These are phyloP conservation scores for Dryas drummondii DNA, from an alignment of 306 rosid species.

Conservation along the genomic window DNA sequence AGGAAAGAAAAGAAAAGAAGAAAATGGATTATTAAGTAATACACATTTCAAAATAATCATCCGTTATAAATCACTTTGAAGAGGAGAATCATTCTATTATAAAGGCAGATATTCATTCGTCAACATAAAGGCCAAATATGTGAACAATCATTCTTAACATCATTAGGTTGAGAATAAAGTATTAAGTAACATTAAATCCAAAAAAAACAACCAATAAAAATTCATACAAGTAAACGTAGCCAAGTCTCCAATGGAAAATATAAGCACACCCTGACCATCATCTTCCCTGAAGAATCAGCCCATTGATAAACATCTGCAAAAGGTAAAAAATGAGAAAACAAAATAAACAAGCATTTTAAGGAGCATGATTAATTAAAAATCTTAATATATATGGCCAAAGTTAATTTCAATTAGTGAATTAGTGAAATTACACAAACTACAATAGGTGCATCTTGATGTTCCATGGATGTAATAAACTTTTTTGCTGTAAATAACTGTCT, in stretches of 20 bases:
- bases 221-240: constrained; percentile 58
- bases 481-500: neutral
- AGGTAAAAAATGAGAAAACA: constrained; percentile 17
- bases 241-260: constrained; percentile 84
- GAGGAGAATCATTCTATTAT: neutral
- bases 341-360: constrained; percentile 3
- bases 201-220: constrained; percentile 20
- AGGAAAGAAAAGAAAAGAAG: neutral
- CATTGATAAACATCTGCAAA: constrained; percentile 84
- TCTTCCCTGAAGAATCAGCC: constrained; percentile 72
- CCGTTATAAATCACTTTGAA: neutral
- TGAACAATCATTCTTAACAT: neutral
- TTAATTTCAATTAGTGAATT: neutral
- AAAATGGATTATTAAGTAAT: neutral
- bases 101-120: neutral
- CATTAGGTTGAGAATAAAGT: neutral
- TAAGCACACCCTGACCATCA: constrained; percentile 78
- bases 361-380: neutral
- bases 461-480: neutral
- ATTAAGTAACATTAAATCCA: neutral
- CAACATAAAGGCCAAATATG: neutral
- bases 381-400: neutral
- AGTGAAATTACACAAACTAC: neutral
- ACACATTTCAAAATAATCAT: neutral
- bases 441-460: neutral